Evolutionary conservation across 768 basidiomycete species (phyloP), one percentile per base, ranked within the genome.

Genomic region (Sporobolomyces phaffii): DNA sequence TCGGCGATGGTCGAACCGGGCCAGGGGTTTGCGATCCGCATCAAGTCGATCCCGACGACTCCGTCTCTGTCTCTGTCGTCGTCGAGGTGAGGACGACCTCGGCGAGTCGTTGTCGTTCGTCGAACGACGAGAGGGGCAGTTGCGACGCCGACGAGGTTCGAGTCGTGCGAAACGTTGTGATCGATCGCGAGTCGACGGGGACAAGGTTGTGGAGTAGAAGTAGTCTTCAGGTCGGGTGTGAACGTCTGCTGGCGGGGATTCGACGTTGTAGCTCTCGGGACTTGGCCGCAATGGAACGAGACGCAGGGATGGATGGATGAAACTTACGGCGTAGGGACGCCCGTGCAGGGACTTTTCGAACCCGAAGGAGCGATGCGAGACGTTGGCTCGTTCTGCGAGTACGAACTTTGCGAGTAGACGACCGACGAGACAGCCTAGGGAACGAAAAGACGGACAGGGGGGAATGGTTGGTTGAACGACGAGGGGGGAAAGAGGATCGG

Each of bases 121-220:
- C 3, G 45, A 5, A n/a, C n/a, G n/a, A n/a, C n/a, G n/a, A n/a
- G n/a, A n/a, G n/a, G n/a, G n/a, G n/a, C n/a, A 10, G 57, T 65
- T 1, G 45, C 66, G 11, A 65, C 24, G 8, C 29, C 53, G 34
- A 72, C 61, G 18, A 59, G 38, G 43, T 62, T 41, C 24, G 64
- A 53, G 51, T 70, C 69, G 44, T 70, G 69, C 49, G 69, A 65
- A 41, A 60, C 51, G 52, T 68, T 72, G 56, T 20, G 68, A 57
- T 72, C 70, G 57, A 72, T 2, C 1, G 11, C 28, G 14, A 49
- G 38, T 18, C 15, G 11, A 13, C 22, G 4, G 28, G 29, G 24
- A n/a, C n/a, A 34, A 3, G 13, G 20, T 18, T 11, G 10, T 11
- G n/a, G n/a, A n/a, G n/a, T n/a, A n/a, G n/a, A n/a, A n/a, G n/a